A percentile compares a stretch with the other conserved stretches of the same genome.
Conservation (phyloP, 2,329 filamentous ascomycete genomes). For the Alternaria conjuncta region DNA sequence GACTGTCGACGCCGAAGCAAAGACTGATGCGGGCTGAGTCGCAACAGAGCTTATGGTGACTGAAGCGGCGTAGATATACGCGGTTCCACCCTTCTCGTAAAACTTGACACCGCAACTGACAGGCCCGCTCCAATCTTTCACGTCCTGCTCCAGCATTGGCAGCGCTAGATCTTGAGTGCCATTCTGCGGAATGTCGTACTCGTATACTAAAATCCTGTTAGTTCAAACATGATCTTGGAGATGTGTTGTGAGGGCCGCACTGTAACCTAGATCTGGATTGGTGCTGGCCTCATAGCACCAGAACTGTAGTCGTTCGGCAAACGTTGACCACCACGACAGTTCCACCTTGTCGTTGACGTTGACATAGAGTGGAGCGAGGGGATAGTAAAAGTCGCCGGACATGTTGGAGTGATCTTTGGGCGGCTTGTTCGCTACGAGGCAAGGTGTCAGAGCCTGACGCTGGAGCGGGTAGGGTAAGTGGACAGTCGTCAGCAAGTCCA, state of each 20-base stretch:
- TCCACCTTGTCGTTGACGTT: not conserved
- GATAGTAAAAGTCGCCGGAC: not conserved
- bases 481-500: not conserved
- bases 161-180: not conserved
- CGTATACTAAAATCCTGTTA: not conserved
- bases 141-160: not conserved
- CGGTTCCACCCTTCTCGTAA: not conserved
- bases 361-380: not conserved
- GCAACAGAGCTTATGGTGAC: not conserved
- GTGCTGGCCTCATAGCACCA: not conserved
- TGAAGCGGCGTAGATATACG: not conserved
- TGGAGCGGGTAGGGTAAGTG: not conserved
- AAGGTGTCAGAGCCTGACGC: too few species aligned
- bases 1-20: not conserved
- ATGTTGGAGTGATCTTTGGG: not conserved
- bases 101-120: not conserved
- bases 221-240: not conserved
- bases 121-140: not conserved
- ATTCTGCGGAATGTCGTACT: not conserved
- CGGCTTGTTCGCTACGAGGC: rapidly evolving
- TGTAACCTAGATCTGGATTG: not conserved
- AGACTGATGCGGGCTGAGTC: not conserved
- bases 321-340: not conserved
- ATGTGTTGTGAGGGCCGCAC: not conserved
- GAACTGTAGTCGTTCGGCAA: not conserved